phyloP scores from a whole-genome alignment of 495 filamentous ascomycete species.

The Antarctomyces pellizariae region DNA sequence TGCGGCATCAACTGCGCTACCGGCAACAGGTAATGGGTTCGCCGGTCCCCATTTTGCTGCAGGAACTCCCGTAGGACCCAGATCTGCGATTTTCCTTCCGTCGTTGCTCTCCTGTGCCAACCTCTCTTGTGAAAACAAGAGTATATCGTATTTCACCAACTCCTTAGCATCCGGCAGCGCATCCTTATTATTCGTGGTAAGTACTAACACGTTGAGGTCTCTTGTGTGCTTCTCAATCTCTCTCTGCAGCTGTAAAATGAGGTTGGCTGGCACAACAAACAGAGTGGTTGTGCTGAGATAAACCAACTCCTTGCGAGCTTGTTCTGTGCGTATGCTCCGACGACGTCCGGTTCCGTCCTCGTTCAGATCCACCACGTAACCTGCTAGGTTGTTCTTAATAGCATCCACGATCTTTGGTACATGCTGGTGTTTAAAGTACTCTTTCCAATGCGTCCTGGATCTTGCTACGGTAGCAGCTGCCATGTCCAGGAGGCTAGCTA shows the following conservation, averaged over 20 bases:
- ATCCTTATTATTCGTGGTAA: constrained; percentile 24
- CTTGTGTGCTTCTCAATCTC: constrained; percentile 48
- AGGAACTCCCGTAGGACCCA: constrained; percentile 9
- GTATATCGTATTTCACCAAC: constrained; percentile 47
- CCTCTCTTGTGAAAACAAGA: constrained; percentile 51
- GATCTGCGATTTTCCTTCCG: constrained; percentile 14
- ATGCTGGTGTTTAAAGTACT: constrained; percentile 23
- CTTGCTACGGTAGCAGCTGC: constrained; percentile 42
- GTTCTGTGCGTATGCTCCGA: too few relatives aligned
- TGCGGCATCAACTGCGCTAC: too few relatives aligned
- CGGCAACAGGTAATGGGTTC: too few relatives aligned
- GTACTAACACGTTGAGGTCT: constrained; percentile 36
- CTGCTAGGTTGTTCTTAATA: constrained; percentile 27
- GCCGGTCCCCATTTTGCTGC: too few relatives aligned
- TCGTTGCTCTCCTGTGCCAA: constrained; percentile 38
- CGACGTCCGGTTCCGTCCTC: too few relatives aligned
- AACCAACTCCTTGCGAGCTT: too few relatives aligned
- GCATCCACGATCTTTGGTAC: too few relatives aligned
- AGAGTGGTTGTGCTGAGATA: constrained; percentile 43
- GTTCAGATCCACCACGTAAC: too few relatives aligned
- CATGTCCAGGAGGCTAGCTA: constrained; percentile 40
- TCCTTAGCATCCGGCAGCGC: constrained; percentile 30
- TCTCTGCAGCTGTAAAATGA: constrained; percentile 43
- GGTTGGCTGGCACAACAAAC: constrained; percentile 43
- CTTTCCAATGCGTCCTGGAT: constrained; percentile 44